phyloP scores from a whole-genome alignment of 176 grass and related monocot species.

The maize (Zea mays) region Zm-B73-REFERENCE-NAM-5.0 NC_050099.1:66337501-66338000 shows the following conservation, averaged over 20 bases:
- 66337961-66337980: not conserved
- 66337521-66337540: not conserved
- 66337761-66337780: not conserved
- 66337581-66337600: not conserved
- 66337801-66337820: no score
- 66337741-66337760: not conserved
- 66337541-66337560: not conserved
- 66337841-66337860: slow-evolving; percentile 74
- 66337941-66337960: slow-evolving; percentile 47
- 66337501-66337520: not conserved
- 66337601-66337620: not conserved
- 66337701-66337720: slow-evolving; percentile 5
- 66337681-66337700: not conserved
- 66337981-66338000: not conserved
- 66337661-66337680: not conserved
- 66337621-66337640: not conserved
- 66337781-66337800: not conserved
- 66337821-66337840: slow-evolving; percentile 20
- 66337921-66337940: slow-evolving; percentile 91
- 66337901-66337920: slow-evolving; percentile 95
- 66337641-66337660: not conserved
- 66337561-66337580: no score
- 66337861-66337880: slow-evolving; percentile 91
- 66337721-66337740: slow-evolving; percentile 15
- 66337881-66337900: slow-evolving; percentile 93